phyloP scores from a whole-genome alignment of 1,284 basidiomycete genomes.

The Moesziomyces globuligerus region DNA sequence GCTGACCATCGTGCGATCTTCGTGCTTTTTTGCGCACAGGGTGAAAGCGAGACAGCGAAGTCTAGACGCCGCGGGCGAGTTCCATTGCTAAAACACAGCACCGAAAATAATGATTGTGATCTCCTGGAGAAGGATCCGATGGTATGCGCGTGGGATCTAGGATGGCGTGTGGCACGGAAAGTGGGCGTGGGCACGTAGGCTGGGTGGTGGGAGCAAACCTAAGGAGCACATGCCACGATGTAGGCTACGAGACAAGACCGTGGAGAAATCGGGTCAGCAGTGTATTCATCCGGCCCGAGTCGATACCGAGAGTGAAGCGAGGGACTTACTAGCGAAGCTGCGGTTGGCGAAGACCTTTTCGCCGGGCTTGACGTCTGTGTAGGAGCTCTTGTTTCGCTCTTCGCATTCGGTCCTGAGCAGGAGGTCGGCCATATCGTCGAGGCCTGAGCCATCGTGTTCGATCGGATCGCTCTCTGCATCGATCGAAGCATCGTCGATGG shows the following conservation, averaged over 20 bases:
- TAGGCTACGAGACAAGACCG: slow-evolving; percentile 20
- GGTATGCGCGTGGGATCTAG: too few relatives aligned
- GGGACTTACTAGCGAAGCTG: slow-evolving; percentile 47
- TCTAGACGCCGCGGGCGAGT: slow-evolving; percentile 2
- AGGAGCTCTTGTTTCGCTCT: slow-evolving; percentile 44
- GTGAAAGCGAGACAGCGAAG: slow-evolving; percentile 13
- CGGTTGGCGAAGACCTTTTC: slow-evolving; percentile 54
- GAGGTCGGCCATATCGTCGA: slow-evolving; percentile 38
- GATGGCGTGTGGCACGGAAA: too few relatives aligned
- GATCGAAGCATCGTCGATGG: not conserved
- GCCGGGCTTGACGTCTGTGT: slow-evolving; percentile 26
- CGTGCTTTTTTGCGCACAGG: not conserved
- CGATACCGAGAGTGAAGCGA: too few relatives aligned
- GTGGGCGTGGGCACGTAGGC: too few relatives aligned
- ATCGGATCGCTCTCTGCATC: not conserved
- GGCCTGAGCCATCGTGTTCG: slow-evolving; percentile 23
- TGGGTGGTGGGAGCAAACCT: too few relatives aligned
- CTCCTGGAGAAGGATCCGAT: not conserved
- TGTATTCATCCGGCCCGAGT: too few relatives aligned
- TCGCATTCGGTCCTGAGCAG: slow-evolving; percentile 45
- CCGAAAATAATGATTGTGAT: not conserved
- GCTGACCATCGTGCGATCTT: not conserved
- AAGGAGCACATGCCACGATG: slow-evolving; percentile 33
- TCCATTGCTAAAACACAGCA: slow-evolving; percentile 6
- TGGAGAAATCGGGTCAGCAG: too few relatives aligned